Base-by-base conservation (phyloP, 2,329 filamentous ascomycete species). In the Xylariaceae sp. region DNA sequence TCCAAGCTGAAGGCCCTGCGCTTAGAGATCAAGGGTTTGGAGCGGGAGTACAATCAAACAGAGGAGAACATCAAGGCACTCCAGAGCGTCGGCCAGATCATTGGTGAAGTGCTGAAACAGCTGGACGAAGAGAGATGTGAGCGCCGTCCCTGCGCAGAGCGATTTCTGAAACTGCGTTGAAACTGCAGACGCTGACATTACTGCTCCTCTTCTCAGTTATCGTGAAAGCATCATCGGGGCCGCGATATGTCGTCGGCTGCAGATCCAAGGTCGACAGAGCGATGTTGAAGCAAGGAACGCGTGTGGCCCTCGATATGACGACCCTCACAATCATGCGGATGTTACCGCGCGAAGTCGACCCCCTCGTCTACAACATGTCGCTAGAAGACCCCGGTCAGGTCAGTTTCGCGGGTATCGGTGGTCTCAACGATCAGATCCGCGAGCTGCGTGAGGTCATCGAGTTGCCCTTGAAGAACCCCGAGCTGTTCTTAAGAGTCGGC, bases 271-370 rank as follows among this genome's bases (percentile, higher is more conserved):
- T 99, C 72, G 94, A 99, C 81, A 97, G 95, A 80, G 80, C 82
- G 64, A 97, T 97, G 82, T 80, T 99, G 74, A 99, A 97, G 84
- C 94, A 99, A 78, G 95, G 95, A 70, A 97, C 93, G 34, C 90
- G 94, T 72, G 94, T 99, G 57, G 93, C 94, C 39, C 87, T 99
- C 61, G 94, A 99, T 73, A 99, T 99, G 94, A 99, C 94, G 55
- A 99, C 94, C 17, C 88, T 99, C 68, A 99, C 94, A 62, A 99
- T 99, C 77, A 99, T 99, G 94, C 90, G 94, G 72, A 99, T 99
- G 94, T 83, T 99, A 51, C 95, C 94, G 61, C 89, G 94, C 75
- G 94, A 99, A 80, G 95, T 99, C 73, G 94, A 99, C 73, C 94
- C 94, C 17, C 82, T 99, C 67, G 94, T 99, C 68, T 99, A 99